Evolutionary conservation across 2,329 filamentous ascomycete genomes (phyloP).

Genomic region (Rhynchosporium secalis): DNA sequence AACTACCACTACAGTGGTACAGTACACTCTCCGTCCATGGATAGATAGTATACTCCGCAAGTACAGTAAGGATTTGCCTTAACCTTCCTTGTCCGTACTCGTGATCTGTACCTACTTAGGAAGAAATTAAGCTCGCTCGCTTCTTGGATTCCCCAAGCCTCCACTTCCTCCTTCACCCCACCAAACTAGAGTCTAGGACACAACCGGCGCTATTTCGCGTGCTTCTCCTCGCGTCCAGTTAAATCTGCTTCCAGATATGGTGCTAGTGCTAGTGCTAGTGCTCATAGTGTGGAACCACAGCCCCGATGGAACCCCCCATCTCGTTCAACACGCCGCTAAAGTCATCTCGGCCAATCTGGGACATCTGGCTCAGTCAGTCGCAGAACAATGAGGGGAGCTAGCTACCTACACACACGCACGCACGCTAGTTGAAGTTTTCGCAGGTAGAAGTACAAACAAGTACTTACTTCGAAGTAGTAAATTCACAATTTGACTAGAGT

Average conservation of each 20-base stretch:
- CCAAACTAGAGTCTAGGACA: neutral
- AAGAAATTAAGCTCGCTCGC: neutral
- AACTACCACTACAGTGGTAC: neutral
- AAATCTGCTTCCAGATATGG: no score
- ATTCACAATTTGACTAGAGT: neutral
- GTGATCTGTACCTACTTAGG: no score
- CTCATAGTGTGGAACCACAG: neutral
- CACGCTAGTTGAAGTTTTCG: neutral
- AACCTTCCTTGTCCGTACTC: no score
- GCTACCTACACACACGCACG: neutral
- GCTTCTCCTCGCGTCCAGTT: neutral
- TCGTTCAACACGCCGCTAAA: neutral
- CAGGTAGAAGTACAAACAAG: neutral
- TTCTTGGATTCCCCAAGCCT: neutral
- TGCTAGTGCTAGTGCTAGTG: no score
- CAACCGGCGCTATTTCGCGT: constrained; percentile 3
- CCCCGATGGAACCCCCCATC: neutral
- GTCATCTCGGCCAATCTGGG: constrained; percentile 10
- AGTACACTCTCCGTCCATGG: neutral
- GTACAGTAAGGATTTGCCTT: no score
- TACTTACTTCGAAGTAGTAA: no score
- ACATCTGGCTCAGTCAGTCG: neutral
- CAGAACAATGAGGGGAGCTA: neutral
- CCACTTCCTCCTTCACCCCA: no score
- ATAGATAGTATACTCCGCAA: no score